Evolutionary conservation across 1,284 basidiomycete species (phyloP).

Genomic region (Cryptococcus sp.): DNA sequence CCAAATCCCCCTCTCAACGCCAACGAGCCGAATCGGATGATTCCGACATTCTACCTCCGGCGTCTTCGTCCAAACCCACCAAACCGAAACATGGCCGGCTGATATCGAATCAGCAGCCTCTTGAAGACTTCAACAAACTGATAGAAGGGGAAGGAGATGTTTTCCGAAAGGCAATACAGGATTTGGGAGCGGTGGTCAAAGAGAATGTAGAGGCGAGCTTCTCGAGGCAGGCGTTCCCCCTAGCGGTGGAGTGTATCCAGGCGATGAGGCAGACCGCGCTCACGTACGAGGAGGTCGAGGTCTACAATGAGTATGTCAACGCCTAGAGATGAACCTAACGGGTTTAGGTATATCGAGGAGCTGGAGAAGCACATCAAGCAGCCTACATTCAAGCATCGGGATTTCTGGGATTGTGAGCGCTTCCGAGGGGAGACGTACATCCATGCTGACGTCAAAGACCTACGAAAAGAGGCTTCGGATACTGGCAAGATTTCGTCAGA

Average conservation of each 20-base stretch:
- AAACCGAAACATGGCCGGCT: constrained; percentile 38
- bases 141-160: constrained; percentile 62
- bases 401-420: constrained; percentile 43
- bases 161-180: constrained; percentile 67
- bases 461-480: constrained; percentile 30
- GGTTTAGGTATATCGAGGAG: constrained; percentile 26
- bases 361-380: constrained; percentile 32
- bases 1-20: constrained; percentile 36
- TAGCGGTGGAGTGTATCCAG: constrained; percentile 67
- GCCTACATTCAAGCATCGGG: constrained; percentile 39
- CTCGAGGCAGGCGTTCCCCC: constrained; percentile 57
- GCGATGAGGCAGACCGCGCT: constrained; percentile 61
- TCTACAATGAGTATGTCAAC: constrained; percentile 40
- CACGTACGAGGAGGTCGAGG: constrained; percentile 45
- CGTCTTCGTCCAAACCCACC: constrained; percentile 6
- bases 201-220: constrained; percentile 68
- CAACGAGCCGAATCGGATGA: constrained; percentile 29
- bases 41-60: constrained; percentile 45
- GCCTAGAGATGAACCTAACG: background rate
- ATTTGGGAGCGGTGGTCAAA: constrained; percentile 62
- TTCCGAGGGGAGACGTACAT: background rate
- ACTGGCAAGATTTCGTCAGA: constrained; percentile 32
- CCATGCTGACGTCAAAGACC: constrained; percentile 18
- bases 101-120: constrained; percentile 64
- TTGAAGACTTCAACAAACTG: constrained; percentile 68